Conservation (phyloP, 441 rosid genomes). For the Euphorbia celastroides region DNA sequence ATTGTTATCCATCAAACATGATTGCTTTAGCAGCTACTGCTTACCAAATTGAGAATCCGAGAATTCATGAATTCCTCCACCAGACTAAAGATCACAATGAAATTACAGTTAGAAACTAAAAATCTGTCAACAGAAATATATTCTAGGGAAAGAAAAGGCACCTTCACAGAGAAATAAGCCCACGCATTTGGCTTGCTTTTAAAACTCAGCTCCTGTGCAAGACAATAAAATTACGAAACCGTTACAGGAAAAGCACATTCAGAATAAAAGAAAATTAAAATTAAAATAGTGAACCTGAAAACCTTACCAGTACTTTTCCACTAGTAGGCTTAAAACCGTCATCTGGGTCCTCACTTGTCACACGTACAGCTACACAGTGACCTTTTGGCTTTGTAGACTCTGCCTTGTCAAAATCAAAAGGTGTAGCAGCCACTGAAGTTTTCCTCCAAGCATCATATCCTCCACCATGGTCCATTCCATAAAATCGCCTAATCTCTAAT, state of each 20-base stretch:
- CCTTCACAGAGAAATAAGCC: constrained; percentile 99
- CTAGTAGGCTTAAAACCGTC: constrained; percentile 99
- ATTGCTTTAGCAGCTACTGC: constrained; percentile 19
- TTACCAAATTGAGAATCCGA: constrained; percentile 99
- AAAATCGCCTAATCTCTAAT: constrained; percentile 91
- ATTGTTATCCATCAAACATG: background rate
- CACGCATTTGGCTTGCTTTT: constrained; percentile 99
- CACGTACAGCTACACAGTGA: constrained; percentile 99
- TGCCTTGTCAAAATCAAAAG: constrained; percentile 94
- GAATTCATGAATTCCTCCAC: constrained; percentile 99
- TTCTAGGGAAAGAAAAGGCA: constrained; percentile 24
- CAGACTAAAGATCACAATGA: constrained; percentile 64
- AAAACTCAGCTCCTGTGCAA: constrained; percentile 88
- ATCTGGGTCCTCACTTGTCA: constrained; percentile 99
- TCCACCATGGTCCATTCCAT: constrained; percentile 94
- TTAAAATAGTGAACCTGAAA: background rate
- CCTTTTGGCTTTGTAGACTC: constrained; percentile 90
- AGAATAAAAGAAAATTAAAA: constrained; percentile 19
- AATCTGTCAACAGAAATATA: constrained; percentile 13
- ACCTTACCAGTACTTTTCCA: constrained; percentile 94
- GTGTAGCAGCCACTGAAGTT: constrained; percentile 58
- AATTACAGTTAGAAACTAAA: constrained; percentile 14
- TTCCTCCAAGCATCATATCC: constrained; percentile 94
- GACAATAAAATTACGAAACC: constrained; percentile 12
- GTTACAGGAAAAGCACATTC: constrained; percentile 17